Evolutionary conservation across 2,329 filamentous ascomycete genomes (phyloP).

Genomic region (Coniochaeta prunicola): DNA sequence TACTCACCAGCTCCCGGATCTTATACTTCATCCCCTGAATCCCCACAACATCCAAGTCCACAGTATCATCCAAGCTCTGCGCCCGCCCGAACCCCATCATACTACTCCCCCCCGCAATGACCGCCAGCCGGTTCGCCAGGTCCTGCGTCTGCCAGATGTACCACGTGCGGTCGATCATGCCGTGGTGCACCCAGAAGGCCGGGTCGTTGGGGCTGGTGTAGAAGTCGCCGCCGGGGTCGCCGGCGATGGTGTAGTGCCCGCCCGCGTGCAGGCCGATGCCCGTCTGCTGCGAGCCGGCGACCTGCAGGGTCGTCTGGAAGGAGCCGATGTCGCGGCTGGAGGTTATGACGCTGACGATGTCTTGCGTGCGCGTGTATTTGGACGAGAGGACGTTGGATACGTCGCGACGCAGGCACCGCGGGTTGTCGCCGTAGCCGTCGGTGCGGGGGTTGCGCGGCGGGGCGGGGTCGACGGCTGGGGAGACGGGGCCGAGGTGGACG

Average conservation of each 20-base stretch:
- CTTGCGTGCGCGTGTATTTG: conserved; percentile 15
- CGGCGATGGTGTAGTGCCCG: conserved; percentile 25
- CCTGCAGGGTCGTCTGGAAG: conserved; percentile 40
- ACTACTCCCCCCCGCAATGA: conserved; percentile 19
- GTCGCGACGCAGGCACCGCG: conserved; percentile 37
- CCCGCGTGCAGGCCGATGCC: conserved; percentile 23
- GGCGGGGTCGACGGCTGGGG: conserved; percentile 16
- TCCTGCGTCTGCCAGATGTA: conserved; percentile 24
- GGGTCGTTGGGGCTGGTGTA: conserved; percentile 28
- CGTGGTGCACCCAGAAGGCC: conserved; percentile 21
- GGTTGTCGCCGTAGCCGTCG: conserved; percentile 32
- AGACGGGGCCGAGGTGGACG: conserved; percentile 28
- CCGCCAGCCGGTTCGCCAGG: conserved; percentile 13
- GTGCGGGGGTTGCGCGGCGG: conserved; percentile 20
- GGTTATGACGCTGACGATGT: conserved; percentile 29
- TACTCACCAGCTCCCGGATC: conserved; percentile 16
- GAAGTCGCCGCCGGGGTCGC: conserved; percentile 33
- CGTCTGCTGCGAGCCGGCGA: conserved; percentile 9
- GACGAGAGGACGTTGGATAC: conserved; percentile 23
- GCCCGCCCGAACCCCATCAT: conserved; percentile 17
- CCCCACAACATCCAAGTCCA: conserved; percentile 17
- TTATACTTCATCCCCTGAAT: conserved; percentile 10
- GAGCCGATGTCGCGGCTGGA: conserved; percentile 22
- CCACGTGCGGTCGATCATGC: conserved; percentile 22
- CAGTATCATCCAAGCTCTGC: conserved; percentile 17